phyloP scores from a whole-genome alignment of 1,284 basidiomycete genomes.

The Cutaneotrichosporon dermatis region DNA sequence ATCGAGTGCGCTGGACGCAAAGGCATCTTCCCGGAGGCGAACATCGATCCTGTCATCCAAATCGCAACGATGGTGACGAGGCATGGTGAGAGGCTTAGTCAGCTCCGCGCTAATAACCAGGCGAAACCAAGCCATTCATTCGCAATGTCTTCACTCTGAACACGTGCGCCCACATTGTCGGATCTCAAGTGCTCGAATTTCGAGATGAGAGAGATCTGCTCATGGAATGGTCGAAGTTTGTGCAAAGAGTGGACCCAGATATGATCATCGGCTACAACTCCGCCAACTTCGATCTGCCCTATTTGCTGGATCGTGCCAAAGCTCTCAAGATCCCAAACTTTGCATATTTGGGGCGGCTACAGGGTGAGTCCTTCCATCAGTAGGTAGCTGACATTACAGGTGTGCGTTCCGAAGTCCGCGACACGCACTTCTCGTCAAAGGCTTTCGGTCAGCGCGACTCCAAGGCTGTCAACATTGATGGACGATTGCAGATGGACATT shows the following conservation, averaged over 20 bases:
- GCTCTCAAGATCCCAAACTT: constrained; percentile 69
- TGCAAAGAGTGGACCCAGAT: constrained; percentile 83
- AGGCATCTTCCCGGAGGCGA: constrained; percentile 87
- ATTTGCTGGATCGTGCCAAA: constrained; percentile 82
- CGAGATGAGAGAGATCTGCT: constrained; percentile 69
- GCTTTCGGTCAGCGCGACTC: constrained; percentile 93
- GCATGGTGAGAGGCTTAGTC: constrained; percentile 60
- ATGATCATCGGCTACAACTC: constrained; percentile 93
- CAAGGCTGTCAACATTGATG: constrained; percentile 83
- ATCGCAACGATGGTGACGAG: constrained; percentile 96
- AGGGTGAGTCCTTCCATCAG: constrained; percentile 53
- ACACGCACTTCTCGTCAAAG: constrained; percentile 92
- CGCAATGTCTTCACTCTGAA: constrained; percentile 95
- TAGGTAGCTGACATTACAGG: constrained; percentile 51
- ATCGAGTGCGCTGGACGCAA: constrained; percentile 95
- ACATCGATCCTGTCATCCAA: constrained; percentile 87
- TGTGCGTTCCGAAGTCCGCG: constrained; percentile 70
- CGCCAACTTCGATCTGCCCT: constrained; percentile 86
- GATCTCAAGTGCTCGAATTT: constrained; percentile 86
- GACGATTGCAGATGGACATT: constrained; percentile 85
- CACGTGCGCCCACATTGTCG: constrained; percentile 85
- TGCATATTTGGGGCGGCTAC: constrained; percentile 71
- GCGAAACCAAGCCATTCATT: constrained; percentile 84
- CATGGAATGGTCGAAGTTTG: constrained; percentile 74
- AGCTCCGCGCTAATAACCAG: constrained; percentile 49